Evolutionary conservation across 805 yeast genomes (phyloP).

Genomic region (Candida montana): DNA sequence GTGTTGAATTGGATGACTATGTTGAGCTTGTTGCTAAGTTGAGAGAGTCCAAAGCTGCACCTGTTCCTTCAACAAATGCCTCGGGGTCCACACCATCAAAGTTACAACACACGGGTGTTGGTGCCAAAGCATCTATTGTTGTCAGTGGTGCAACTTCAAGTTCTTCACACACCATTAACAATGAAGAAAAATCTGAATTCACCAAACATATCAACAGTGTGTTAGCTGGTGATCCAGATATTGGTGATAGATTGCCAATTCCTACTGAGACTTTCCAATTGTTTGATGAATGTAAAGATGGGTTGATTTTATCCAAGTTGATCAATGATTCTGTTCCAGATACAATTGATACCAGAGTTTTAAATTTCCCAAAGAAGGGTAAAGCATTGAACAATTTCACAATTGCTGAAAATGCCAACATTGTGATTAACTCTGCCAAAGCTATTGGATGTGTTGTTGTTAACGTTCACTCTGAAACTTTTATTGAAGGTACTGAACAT

Average conservation of each 20-base stretch:
- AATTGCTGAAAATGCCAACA: constrained; percentile 94
- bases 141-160: constrained; percentile 86
- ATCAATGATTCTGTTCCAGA: constrained; percentile 98
- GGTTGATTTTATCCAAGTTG: constrained; percentile 84
- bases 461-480: constrained; percentile 94
- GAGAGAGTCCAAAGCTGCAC: constrained; percentile 43
- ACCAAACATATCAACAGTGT: constrained; percentile 94
- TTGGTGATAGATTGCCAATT: constrained; percentile 83
- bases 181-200: constrained; percentile 93
- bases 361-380: constrained; percentile 79
- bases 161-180: constrained; percentile 92
- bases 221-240: constrained; percentile 78
- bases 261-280: constrained; percentile 92
- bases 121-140: constrained; percentile 68
- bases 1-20: constrained; percentile 92
- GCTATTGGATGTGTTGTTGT: constrained; percentile 98
- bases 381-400: constrained; percentile 87
- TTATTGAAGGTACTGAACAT: constrained; percentile 91
- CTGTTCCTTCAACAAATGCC: constrained; percentile 26
- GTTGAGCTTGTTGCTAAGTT: constrained; percentile 81
- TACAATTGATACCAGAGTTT: constrained; percentile 95
- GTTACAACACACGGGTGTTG: constrained; percentile 45
- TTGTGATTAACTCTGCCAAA: constrained; percentile 96
- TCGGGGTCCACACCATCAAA: constrained; percentile 25
- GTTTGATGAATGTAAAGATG: constrained; percentile 95